Percentiles rank a stretch among this genome's conserved stretches.
phyloP scores from a whole-genome alignment of 2,329 filamentous ascomycete genomes.

The Aspergillus nomiae region DNA sequence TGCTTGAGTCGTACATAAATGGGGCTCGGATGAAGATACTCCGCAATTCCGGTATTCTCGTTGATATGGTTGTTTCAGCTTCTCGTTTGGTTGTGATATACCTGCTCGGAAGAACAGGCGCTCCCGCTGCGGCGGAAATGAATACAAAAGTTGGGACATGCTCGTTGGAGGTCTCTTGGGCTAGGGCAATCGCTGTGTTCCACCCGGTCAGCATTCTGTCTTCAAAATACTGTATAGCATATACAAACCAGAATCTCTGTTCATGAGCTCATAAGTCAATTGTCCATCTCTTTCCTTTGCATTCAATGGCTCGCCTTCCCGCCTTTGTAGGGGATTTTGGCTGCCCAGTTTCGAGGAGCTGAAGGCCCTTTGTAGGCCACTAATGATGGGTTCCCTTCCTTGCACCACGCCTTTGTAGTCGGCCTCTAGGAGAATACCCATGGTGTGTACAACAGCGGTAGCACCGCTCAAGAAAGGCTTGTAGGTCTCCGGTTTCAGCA shows the following conservation, averaged over 20 bases:
- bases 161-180: constrained; percentile 69
- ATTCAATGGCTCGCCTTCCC: constrained; percentile 61
- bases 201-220: constrained; percentile 8
- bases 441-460: constrained; percentile 86
- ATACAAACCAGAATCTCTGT: constrained; percentile 69
- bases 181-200: constrained; percentile 73
- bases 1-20: constrained; percentile 84
- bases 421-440: constrained; percentile 94
- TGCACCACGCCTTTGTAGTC: constrained; percentile 94
- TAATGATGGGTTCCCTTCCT: constrained; percentile 78
- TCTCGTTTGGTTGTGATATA: constrained; percentile 93
- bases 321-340: constrained; percentile 70
- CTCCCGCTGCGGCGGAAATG: constrained; percentile 84
- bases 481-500: constrained; percentile 81
- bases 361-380: constrained; percentile 78
- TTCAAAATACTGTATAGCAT: not conserved
- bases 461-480: constrained; percentile 72
- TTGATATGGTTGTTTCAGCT: constrained; percentile 75
- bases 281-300: constrained; percentile 70
- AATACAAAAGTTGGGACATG: constrained; percentile 75
- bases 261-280: constrained; percentile 96
- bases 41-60: constrained; percentile 73
- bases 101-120: constrained; percentile 77
- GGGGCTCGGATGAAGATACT: constrained; percentile 80
- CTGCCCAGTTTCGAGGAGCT: constrained; percentile 62